Conservation (phyloP, 116 monocot species). For the Trichopus zeylanicus region DNA sequence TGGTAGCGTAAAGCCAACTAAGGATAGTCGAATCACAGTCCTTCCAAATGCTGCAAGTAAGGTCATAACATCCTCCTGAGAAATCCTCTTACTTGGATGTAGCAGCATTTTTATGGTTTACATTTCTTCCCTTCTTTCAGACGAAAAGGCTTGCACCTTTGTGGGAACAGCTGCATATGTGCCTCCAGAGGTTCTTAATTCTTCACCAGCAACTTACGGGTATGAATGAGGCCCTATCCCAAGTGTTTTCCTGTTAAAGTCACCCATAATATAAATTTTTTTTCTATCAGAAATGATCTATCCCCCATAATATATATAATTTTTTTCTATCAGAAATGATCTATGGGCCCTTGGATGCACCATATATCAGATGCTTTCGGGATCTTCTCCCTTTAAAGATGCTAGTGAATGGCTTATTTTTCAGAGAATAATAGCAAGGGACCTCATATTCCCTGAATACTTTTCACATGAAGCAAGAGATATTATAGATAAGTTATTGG, state of each 20-base stretch:
- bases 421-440: slow-evolving; percentile 84
- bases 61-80: slow-evolving; percentile 2
- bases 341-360: slow-evolving; percentile 98
- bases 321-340: slow-evolving; percentile 64
- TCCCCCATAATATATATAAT: background rate
- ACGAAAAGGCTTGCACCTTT: slow-evolving; percentile 91
- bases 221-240: slow-evolving; percentile 16
- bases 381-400: slow-evolving; percentile 95
- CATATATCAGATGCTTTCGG: slow-evolving; percentile 95
- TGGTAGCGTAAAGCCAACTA: slow-evolving; percentile 91
- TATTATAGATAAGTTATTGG: slow-evolving; percentile 82
- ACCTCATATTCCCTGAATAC: slow-evolving; percentile 71
- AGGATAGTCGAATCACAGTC: slow-evolving; percentile 57
- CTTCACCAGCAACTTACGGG: slow-evolving; percentile 84
- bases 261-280: background rate
- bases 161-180: slow-evolving; percentile 97
- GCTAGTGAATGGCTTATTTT: slow-evolving; percentile 97
- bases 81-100: background rate
- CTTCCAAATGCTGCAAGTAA: slow-evolving; percentile 86
- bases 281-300: slow-evolving; percentile 74
- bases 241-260: background rate
- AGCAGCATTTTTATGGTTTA: background rate
- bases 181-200: slow-evolving; percentile 97
- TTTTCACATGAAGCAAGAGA: slow-evolving; percentile 73
- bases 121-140: slow-evolving; percentile 12